Conservation (phyloP, 352 stramenopile species). For the Pythium vanterpoolii region DNA sequence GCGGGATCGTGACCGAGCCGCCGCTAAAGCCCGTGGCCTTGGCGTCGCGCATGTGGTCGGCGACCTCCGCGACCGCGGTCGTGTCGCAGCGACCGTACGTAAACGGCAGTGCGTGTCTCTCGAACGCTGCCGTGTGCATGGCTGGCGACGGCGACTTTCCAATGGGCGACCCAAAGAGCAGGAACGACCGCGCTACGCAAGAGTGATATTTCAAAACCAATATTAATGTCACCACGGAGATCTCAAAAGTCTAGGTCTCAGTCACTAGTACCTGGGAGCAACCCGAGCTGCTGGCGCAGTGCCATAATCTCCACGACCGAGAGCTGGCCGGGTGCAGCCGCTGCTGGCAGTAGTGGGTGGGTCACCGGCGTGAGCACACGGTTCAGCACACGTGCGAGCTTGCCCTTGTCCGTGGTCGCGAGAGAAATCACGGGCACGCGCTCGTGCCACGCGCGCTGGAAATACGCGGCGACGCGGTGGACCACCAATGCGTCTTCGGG, state of each 20-base stretch:
- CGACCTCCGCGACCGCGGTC: slow-evolving; percentile 38
- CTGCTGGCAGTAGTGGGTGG: slow-evolving; percentile 89
- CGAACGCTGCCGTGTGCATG: slow-evolving; percentile 97
- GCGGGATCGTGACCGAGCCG: slow-evolving; percentile 96
- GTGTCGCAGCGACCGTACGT: slow-evolving; percentile 89
- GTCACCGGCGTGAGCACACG: slow-evolving; percentile 95
- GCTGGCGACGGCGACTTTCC: slow-evolving; percentile 93
- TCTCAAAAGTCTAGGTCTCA: background rate
- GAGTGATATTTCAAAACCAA: slow-evolving; percentile 3
- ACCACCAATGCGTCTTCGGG: slow-evolving; percentile 87
- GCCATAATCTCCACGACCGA: slow-evolving; percentile 93
- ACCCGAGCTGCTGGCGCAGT: slow-evolving; percentile 72
- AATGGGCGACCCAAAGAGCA: slow-evolving; percentile 96
- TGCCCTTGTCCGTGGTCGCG: slow-evolving; percentile 90
- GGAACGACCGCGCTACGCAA: slow-evolving; percentile 82
- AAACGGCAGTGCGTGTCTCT: slow-evolving; percentile 82
- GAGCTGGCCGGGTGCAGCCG: slow-evolving; percentile 95
- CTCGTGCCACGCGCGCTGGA: slow-evolving; percentile 45
- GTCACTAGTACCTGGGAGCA: slow-evolving; percentile 81
- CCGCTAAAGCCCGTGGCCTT: slow-evolving; percentile 84
- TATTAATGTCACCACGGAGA: slow-evolving; percentile 6
- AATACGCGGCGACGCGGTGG: slow-evolving; percentile 59
- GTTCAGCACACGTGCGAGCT: slow-evolving; percentile 94
- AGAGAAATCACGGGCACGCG: slow-evolving; percentile 93
- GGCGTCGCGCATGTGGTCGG: slow-evolving; percentile 35